Evolutionary conservation across 164 flowering plant species (phyloP).

Genomic region (Magnolia changhungtana): DNA sequence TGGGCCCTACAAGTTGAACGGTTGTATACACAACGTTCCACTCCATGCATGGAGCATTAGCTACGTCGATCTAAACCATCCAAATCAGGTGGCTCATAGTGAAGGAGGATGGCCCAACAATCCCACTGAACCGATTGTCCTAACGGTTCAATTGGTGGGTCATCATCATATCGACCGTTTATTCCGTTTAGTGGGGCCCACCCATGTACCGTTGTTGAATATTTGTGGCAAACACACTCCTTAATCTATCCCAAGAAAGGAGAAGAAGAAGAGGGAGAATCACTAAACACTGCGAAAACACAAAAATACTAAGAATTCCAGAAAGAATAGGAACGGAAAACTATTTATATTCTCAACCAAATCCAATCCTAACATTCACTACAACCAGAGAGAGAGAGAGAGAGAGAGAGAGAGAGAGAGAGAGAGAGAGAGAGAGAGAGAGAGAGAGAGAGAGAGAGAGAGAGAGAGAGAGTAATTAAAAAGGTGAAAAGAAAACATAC

Average conservation of each 20-base stretch:
- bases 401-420: not conserved
- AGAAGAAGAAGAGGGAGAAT: not conserved
- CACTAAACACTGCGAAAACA: not conserved
- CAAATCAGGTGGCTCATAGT: too few species aligned
- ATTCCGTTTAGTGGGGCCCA: not conserved
- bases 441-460: not conserved
- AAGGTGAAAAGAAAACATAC: not conserved
- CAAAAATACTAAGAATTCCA: not conserved
- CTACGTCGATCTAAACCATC: too few species aligned
- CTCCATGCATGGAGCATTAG: too few species aligned
- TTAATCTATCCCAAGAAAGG: not conserved
- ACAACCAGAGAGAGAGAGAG: not conserved
- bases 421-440: not conserved
- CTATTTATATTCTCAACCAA: not conserved
- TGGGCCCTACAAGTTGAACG: too few species aligned
- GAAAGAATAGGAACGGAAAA: not conserved
- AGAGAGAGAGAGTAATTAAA: not conserved
- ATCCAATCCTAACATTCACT: not conserved
- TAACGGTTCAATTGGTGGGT: too few species aligned
- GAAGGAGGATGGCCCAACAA: too few species aligned
- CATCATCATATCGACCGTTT: too few species aligned
- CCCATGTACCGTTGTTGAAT: not conserved
- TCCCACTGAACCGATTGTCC: too few species aligned
- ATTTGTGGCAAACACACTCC: not conserved
- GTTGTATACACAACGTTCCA: too few species aligned